Base-by-base conservation (phyloP, 768 basidiomycete species). In the Tricholoma hemisulphureum region DNA sequence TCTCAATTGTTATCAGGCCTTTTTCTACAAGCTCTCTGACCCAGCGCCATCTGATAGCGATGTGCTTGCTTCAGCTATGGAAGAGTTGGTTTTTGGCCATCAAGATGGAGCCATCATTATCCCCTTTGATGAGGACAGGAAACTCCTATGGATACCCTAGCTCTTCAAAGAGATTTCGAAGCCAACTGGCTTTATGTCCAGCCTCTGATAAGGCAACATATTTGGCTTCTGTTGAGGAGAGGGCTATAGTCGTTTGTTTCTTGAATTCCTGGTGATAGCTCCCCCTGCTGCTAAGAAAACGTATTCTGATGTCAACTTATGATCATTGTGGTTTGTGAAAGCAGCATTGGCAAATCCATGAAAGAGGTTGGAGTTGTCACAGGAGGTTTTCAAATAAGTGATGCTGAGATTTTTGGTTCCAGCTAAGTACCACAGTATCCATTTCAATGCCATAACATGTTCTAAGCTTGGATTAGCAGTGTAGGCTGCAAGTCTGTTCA, bases 241-340 rank as follows among this genome's bases (percentile, higher is more conserved):
- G 34, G 6, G 51, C 51, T 5, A 53, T 53, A 6, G 24, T 53
- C 3, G 51, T 53, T 39, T 53, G 29, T 14, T 53, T 53, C 32
- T 53, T 34, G 69, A 72, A 71, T 3, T 62, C 80, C 81, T 82
- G 6, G 63, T 61, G 4, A 83, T 67, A 1, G 72, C 65, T 1
- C 71, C 74, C 1, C 64, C 66, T 67, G 74, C 9, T 52, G 69
- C 56, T 61, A 75, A 16, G 70, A 75, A 31, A 57, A 75, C 61
- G 45, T 67, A 70, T 1, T 67, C 69, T 10, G 59, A 55, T 10
- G 61, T 60, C 21, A 45, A 73, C 28, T 64, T 37, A 6, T 3
- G 35, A 55, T 55, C 53, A 41, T 55, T 18, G 6, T 14, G 16
- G 41, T 55, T 55, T 28, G 53, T 24, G n/a, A 43, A 55, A 6